These are phyloP conservation scores for Galerina marginata DNA, from an alignment of 768 basidiomycete species.

Conservation along the genomic window DNA sequence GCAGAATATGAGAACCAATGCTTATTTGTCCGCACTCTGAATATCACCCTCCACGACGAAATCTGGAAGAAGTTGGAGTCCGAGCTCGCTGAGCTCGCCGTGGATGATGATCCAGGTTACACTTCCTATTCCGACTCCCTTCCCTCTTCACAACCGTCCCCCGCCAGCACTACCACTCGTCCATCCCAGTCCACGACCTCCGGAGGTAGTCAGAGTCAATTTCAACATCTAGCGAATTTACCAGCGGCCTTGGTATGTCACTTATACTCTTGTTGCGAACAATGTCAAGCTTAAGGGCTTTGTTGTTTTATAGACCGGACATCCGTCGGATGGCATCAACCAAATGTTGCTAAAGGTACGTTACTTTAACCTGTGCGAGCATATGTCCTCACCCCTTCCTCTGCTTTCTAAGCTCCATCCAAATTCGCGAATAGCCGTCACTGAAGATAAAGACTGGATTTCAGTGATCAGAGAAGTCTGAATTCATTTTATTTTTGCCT, in stretches of 20 bases:
- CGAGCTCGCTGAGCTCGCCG: background rate
- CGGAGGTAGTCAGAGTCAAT: too few relatives aligned
- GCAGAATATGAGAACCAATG: constrained; percentile 2
- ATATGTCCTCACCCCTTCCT: background rate
- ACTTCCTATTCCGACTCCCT: background rate
- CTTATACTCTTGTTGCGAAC: background rate
- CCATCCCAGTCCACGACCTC: too few relatives aligned
- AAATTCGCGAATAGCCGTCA: background rate
- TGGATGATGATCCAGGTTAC: background rate
- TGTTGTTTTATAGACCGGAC: background rate
- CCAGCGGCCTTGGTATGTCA: too few relatives aligned
- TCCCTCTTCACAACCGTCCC: background rate
- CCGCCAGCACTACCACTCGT: too few relatives aligned
- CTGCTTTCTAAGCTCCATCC: background rate
- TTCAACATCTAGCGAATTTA: too few relatives aligned
- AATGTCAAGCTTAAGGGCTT: background rate
- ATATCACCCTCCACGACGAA: background rate
- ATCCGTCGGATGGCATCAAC: background rate
- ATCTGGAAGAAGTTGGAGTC: background rate
- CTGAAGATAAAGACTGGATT: background rate
- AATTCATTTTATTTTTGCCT: too few relatives aligned
- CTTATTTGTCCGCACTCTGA: constrained; percentile 5
- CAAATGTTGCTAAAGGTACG: background rate
- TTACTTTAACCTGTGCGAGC: background rate
- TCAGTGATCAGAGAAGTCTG: background rate